These are phyloP conservation scores for Melaleuca quinquenervia DNA, from an alignment of 345 rosid species.

Conservation along the genomic window DNA sequence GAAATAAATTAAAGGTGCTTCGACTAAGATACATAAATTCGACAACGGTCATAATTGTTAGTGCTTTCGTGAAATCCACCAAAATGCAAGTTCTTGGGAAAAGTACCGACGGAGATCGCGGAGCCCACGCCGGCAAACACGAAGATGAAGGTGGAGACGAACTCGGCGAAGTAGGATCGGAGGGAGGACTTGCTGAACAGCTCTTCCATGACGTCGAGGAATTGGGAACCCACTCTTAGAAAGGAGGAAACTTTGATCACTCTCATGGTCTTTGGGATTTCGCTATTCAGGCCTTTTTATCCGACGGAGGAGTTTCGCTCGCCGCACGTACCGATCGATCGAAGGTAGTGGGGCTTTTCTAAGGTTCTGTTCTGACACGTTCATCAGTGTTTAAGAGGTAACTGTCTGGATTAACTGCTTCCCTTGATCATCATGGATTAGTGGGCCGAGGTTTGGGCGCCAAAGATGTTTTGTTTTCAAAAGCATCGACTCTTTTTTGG, in stretches of 20 bases:
- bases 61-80: background rate
- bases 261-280: background rate
- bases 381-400: background rate
- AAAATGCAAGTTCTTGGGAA: background rate
- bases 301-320: background rate
- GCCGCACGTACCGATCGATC: background rate
- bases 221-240: background rate
- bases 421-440: background rate
- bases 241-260: constrained; percentile 3
- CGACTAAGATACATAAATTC: background rate
- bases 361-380: background rate
- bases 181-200: constrained; percentile 2
- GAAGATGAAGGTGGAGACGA: constrained; percentile 11
- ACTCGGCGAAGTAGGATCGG: constrained; percentile 5
- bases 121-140: constrained; percentile 6
- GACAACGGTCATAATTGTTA: background rate
- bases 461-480: background rate
- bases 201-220: constrained; percentile 5
- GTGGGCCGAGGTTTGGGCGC: background rate
- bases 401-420: background rate
- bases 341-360: background rate
- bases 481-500: background rate
- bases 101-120: background rate
- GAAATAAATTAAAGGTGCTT: background rate
- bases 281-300: background rate